A percentile compares a stretch with the other conserved stretches of the same genome.
phyloP scores from a whole-genome alignment of 139 green algal genomes.

The Chlorella sp. region DNA sequence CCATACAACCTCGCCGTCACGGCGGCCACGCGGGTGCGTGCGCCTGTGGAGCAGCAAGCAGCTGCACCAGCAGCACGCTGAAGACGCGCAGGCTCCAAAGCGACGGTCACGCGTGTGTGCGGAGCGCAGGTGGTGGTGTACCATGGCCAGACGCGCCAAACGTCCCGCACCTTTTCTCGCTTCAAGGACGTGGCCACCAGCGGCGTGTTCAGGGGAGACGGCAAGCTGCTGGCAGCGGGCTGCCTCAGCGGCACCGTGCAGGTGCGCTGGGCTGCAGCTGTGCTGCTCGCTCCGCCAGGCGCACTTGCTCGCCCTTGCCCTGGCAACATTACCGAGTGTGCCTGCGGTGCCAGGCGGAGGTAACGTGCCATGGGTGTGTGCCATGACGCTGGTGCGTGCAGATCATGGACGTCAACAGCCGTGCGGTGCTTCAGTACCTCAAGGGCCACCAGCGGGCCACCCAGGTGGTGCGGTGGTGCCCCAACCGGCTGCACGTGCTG shows the following conservation, averaged over 20 bases:
- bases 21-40: conserved; percentile 65
- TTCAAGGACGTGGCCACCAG: conserved; percentile 90
- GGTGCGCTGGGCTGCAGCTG: conserved; percentile 27
- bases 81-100: no score
- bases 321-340: no score
- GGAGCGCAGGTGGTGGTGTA: conserved; percentile 81
- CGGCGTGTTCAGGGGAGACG: conserved; percentile 74
- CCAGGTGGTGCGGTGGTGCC: conserved; percentile 58
- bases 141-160: conserved; percentile 32
- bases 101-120: no score
- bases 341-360: no score
- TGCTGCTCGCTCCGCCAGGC: not conserved
- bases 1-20: conserved; percentile 83
- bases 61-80: no score
- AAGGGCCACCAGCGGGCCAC: conserved; percentile 71
- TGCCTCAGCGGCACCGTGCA: conserved; percentile 81
- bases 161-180: conserved; percentile 56
- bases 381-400: conserved; percentile 38
- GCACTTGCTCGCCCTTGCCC: not conserved
- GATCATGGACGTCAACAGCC: conserved; percentile 78
- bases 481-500: conserved; percentile 72
- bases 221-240: conserved; percentile 77
- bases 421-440: conserved; percentile 79
- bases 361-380: no score
- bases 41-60: no score